phyloP scores from a whole-genome alignment of 305 asterid species.

The Fraxinus latifolia region DNA sequence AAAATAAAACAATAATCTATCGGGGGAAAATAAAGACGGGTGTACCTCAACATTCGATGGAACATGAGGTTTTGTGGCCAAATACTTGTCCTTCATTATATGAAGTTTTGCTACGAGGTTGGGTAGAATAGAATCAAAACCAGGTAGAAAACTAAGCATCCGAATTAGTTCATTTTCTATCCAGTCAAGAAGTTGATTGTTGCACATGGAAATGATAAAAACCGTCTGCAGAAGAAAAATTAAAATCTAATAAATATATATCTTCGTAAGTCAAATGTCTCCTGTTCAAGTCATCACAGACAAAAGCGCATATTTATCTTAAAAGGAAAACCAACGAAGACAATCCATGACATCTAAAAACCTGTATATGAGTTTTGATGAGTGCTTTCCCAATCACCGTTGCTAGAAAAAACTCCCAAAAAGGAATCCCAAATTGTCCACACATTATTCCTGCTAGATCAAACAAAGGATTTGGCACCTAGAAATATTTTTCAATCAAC shows the following conservation, averaged over 20 bases:
- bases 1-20: not conserved
- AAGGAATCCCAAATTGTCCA: slow-evolving; percentile 89
- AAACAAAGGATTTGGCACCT: slow-evolving; percentile 93
- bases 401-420: slow-evolving; percentile 88
- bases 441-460: slow-evolving; percentile 98
- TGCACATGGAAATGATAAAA: slow-evolving; percentile 73
- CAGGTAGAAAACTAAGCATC: slow-evolving; percentile 72
- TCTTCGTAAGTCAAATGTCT: not conserved
- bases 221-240: slow-evolving; percentile 53
- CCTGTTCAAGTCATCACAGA: not conserved
- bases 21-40: not conserved
- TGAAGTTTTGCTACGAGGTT: slow-evolving; percentile 64
- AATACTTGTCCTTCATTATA: slow-evolving; percentile 71
- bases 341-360: slow-evolving; percentile 16
- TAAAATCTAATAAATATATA: not conserved
- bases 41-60: slow-evolving; percentile 55
- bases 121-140: slow-evolving; percentile 56
- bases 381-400: slow-evolving; percentile 85
- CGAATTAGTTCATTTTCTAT: slow-evolving; percentile 74
- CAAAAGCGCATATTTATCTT: not conserved
- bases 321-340: not conserved
- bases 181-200: slow-evolving; percentile 89
- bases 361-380: slow-evolving; percentile 95
- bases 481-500: slow-evolving; percentile 14
- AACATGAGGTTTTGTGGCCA: slow-evolving; percentile 51